phyloP scores from a whole-genome alignment of 768 basidiomycete species.

The Tricholoma hemisulphureum region DNA sequence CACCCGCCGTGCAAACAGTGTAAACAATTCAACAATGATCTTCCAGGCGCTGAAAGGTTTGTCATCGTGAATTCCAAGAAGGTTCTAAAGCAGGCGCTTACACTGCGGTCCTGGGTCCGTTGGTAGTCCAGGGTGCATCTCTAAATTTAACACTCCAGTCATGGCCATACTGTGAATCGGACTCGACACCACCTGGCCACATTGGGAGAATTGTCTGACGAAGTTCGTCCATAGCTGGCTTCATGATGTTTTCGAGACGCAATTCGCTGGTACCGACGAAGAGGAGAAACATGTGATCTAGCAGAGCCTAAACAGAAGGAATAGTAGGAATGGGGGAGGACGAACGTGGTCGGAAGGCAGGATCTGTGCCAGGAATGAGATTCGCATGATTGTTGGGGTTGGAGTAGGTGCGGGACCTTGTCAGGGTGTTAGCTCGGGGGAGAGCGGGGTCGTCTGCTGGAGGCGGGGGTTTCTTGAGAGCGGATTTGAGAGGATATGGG shows the following conservation, averaged over 20 bases:
- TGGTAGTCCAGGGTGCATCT: slow-evolving; percentile 66
- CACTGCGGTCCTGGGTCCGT: slow-evolving; percentile 53
- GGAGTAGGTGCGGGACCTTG: slow-evolving; percentile 46
- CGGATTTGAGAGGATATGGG: slow-evolving; percentile 48
- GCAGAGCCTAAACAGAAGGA: slow-evolving; percentile 5
- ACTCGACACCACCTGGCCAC: slow-evolving; percentile 66
- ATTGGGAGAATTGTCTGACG: slow-evolving; percentile 53
- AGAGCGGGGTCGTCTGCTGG: slow-evolving; percentile 22
- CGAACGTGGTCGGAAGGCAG: slow-evolving; percentile 30
- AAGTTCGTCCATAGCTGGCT: slow-evolving; percentile 57
- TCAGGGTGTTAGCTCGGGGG: slow-evolving; percentile 17
- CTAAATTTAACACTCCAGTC: slow-evolving; percentile 63
- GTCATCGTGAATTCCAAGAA: slow-evolving; percentile 7
- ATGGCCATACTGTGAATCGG: slow-evolving; percentile 41
- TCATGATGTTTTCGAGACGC: slow-evolving; percentile 50
- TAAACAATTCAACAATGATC: slow-evolving; percentile 60
- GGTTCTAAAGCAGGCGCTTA: slow-evolving; percentile 28
- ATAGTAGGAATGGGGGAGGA: slow-evolving; percentile 17
- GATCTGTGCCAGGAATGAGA: slow-evolving; percentile 19
- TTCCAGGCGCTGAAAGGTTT: slow-evolving; percentile 48
- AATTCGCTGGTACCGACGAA: slow-evolving; percentile 67
- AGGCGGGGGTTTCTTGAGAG: slow-evolving; percentile 46
- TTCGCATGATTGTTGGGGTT: slow-evolving; percentile 11
- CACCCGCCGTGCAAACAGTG: slow-evolving; percentile 58
- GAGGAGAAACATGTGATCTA: slow-evolving; percentile 74